Base-by-base conservation (phyloP, 768 basidiomycete species). In the Tylopilus sp. region DNA sequence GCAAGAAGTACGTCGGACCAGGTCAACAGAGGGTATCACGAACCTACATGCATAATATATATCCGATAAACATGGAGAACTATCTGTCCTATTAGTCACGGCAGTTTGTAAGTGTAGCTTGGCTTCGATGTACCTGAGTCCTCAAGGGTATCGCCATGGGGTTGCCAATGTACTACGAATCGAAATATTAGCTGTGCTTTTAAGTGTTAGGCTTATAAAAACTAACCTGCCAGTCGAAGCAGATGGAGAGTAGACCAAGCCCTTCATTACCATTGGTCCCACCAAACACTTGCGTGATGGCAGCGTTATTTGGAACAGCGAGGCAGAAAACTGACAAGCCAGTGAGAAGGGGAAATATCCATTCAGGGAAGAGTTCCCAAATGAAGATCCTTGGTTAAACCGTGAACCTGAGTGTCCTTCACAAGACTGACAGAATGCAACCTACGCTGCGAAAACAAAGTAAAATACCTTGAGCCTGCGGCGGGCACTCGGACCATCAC, bases 181-280 rank as follows among this genome's bases (percentile, higher is more conserved):
- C 8, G 1, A 20, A 10, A 31, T n/a, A 17, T 44, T 15, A 51
- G 5, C 23, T 6, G 23, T 38, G 3, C 40, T 12, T 17, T 15
- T 17, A 31, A 1, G 2, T 2, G 3, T 5, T 15, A 9, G 15
- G 31, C 39, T 17, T 4, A 48, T 30, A 36, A 73, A 31, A 44
- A 11, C 74, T 1, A 50, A 68, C 67, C 68, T 81, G 79, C 82
- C 83, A 85, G 58, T 86, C 83, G 13, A 85, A 67, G 55, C 73
- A 82, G 36, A 84, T 61, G 2, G 82, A 75, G 40, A 85, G 76
- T 46, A 79, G 65, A 11, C 82, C 83, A 38, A 85, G 73, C 7
- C 83, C 82, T 63, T 84, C 82, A 48, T 85, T 83, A 48, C 75
- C 82, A 28, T 79, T 76, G 35, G 75, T 79, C 36, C 83, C 83